Evolutionary conservation across 805 yeast species (phyloP).

Genomic region (Wickerhamomyces bisporus): DNA sequence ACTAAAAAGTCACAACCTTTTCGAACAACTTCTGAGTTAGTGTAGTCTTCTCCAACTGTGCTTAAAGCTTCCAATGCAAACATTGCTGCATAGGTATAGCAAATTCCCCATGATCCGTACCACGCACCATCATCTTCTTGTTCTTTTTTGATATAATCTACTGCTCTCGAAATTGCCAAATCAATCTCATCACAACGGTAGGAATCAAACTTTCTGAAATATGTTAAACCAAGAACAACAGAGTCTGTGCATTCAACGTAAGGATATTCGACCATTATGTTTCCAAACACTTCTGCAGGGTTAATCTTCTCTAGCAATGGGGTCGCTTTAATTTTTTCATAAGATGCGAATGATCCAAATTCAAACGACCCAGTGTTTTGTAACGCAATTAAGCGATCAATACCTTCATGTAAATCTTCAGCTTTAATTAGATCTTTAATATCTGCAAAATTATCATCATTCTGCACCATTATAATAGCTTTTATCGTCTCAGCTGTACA

Average conservation of each 20-base stretch:
- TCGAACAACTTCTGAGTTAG: slow-evolving; percentile 54
- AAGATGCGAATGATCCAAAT: slow-evolving; percentile 88
- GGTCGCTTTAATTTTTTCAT: slow-evolving; percentile 82
- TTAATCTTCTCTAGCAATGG: slow-evolving; percentile 70
- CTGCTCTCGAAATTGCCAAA: slow-evolving; percentile 68
- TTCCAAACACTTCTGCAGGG: slow-evolving; percentile 97
- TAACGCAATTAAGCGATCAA: slow-evolving; percentile 68
- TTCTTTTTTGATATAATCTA: slow-evolving; percentile 58
- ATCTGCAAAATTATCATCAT: slow-evolving; percentile 46
- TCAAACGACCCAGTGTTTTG: slow-evolving; percentile 80
- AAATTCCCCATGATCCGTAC: slow-evolving; percentile 99
- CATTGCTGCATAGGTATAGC: slow-evolving; percentile 95
- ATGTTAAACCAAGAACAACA: slow-evolving; percentile 80
- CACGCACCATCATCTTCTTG: slow-evolving; percentile 87
- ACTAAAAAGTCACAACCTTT: slow-evolving; percentile 85
- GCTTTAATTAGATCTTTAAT: slow-evolving; percentile 48
- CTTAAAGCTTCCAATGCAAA: slow-evolving; percentile 91
- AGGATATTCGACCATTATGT: slow-evolving; percentile 97
- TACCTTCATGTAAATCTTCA: slow-evolving; percentile 54
- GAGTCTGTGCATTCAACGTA: slow-evolving; percentile 98
- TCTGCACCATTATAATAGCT: slow-evolving; percentile 87
- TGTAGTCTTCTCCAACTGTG: slow-evolving; percentile 60
- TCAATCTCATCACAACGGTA: slow-evolving; percentile 65
- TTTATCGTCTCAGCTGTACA: slow-evolving; percentile 95
- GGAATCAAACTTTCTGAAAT: slow-evolving; percentile 60